A percentile compares a stretch with the other conserved stretches of the same genome.
Conservation (phyloP, 305 asterid species). For the Solanum chacoense region DNA sequence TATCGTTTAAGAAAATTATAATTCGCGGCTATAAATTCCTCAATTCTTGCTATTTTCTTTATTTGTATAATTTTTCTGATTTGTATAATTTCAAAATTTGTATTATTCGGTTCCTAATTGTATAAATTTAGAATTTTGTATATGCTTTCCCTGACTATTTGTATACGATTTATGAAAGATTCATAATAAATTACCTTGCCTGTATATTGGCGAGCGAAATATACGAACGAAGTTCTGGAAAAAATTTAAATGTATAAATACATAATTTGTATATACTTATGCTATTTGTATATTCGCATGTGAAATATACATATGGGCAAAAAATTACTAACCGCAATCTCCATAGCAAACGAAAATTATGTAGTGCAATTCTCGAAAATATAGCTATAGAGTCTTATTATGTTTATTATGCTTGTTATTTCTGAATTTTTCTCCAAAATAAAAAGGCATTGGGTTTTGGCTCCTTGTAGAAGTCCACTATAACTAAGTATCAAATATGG, state of each 20-base stretch:
- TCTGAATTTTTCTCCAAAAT: no score
- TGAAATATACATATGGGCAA: no score
- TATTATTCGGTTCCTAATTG: no score
- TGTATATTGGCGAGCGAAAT: neutral
- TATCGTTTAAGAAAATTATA: neutral
- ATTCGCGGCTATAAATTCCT: neutral
- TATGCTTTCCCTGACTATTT: no score
- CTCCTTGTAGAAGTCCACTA: neutral
- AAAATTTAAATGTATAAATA: neutral
- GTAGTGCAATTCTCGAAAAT: rapidly evolving
- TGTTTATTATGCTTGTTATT: neutral
- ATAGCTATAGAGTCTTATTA: neutral
- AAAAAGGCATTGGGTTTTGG: neutral
- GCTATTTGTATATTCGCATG: neutral
- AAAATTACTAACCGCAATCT: no score
- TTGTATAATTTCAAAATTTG: neutral
- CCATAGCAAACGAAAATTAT: no score
- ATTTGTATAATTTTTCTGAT: no score
- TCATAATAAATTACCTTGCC: no score
- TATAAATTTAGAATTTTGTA: no score
- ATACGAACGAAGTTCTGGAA: neutral
- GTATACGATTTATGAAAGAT: no score
- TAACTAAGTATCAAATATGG: neutral
- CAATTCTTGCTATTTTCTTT: no score
- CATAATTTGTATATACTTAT: no score